phyloP scores from a whole-genome alignment of 176 grass and related monocot species.

The Zoysia pacifica region DNA sequence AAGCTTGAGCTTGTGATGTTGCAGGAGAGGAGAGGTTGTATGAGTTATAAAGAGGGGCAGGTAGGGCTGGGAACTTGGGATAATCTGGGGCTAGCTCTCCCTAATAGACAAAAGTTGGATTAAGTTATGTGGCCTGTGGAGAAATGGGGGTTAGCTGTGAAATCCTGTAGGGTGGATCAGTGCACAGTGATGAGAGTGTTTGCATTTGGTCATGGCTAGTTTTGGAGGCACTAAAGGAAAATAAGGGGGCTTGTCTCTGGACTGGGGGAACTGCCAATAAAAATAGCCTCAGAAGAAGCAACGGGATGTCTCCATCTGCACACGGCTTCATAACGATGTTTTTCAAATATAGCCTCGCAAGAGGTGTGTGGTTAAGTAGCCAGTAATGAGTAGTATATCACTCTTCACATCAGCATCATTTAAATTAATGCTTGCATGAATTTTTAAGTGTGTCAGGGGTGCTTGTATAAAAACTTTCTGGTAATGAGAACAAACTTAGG shows the following conservation, averaged over 20 bases:
- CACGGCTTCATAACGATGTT: conserved; percentile 27
- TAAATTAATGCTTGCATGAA: neutral
- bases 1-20: conserved; percentile 36
- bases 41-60: conserved; percentile 37
- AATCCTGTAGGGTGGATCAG: conserved; percentile 33
- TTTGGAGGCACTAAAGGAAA: conserved; percentile 64
- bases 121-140: conserved; percentile 15
- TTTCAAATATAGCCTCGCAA: conserved; percentile 13
- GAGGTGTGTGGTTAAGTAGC: neutral
- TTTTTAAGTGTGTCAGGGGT: neutral
- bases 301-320: conserved; percentile 63
- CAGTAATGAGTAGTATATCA: neutral
- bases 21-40: neutral
- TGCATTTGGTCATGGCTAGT: conserved; percentile 52
- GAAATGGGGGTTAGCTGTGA: conserved; percentile 45
- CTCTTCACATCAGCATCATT: neutral
- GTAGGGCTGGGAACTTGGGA: conserved; percentile 35
- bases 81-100: conserved; percentile 22
- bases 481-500: neutral
- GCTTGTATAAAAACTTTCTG: neutral
- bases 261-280: conserved; percentile 70
- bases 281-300: conserved; percentile 73
- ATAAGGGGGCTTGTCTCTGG: conserved; percentile 61
- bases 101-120: conserved; percentile 5
- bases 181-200: conserved; percentile 34